Percentiles rank a stretch among this genome's conserved stretches.
These are phyloP conservation scores for Cymodocea nodosa DNA, from an alignment of 116 monocot species.

Conservation along the genomic window DNA sequence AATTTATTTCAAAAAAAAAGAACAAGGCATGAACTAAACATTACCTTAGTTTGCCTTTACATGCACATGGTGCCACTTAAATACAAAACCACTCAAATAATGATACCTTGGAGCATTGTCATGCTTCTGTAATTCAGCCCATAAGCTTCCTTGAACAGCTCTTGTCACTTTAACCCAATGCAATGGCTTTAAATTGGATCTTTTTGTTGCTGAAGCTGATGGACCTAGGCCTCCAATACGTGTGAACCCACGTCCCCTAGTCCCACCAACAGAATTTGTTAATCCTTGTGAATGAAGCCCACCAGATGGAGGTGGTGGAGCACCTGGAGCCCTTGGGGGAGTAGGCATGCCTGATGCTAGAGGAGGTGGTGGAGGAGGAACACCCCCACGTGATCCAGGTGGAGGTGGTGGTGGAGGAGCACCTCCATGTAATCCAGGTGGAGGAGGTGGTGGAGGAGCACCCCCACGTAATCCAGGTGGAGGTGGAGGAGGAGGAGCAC, in stretches of 20 bases:
- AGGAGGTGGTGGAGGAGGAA: conserved; percentile 25
- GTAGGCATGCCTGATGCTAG: conserved; percentile 19
- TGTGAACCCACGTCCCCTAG: conserved; percentile 52
- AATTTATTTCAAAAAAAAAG: no score
- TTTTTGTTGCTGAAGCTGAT: conserved; percentile 23
- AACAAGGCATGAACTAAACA: no score
- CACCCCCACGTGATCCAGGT: conserved; percentile 11
- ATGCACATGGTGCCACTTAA: neutral
- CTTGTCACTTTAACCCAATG: conserved; percentile 98
- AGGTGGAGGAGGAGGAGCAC: conserved; percentile 8
- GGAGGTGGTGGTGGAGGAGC: conserved; percentile 26
- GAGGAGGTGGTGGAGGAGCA: conserved; percentile 28
- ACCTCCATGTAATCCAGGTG: conserved; percentile 10
- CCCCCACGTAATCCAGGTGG: neutral
- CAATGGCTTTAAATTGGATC: conserved; percentile 74
- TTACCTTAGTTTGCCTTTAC: no score
- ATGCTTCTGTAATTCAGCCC: conserved; percentile 88
- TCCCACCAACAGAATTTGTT: conserved; percentile 18
- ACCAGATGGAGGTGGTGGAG: conserved; percentile 37
- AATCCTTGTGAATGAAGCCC: conserved; percentile 16
- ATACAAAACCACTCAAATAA: neutral
- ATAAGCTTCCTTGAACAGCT: conserved; percentile 91
- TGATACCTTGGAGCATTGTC: conserved; percentile 64
- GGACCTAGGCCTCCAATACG: conserved; percentile 21
- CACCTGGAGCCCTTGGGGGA: conserved; percentile 38